Evolutionary conservation across 805 yeast genomes (phyloP).

Genomic region (Suhomyces faveliae): DNA sequence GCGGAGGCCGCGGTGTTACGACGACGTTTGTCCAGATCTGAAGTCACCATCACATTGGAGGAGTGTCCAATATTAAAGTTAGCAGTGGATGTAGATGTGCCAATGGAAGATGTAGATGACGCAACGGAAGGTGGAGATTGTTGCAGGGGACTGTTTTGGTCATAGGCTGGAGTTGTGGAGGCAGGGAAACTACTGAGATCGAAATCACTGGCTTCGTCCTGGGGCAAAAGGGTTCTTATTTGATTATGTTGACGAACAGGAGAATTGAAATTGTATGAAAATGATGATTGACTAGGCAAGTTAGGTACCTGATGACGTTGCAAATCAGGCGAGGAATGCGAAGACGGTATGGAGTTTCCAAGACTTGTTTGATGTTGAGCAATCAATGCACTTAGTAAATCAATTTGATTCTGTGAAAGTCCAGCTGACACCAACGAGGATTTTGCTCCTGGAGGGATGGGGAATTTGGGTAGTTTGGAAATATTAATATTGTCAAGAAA

Average conservation of each 20-base stretch:
- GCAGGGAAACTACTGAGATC: background rate
- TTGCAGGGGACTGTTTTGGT: slow-evolving; percentile 11
- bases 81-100: background rate
- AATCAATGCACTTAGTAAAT: slow-evolving; percentile 67
- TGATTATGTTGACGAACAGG: slow-evolving; percentile 16
- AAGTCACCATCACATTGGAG: slow-evolving; percentile 3
- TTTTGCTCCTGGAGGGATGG: slow-evolving; percentile 74
- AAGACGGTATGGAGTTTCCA: slow-evolving; percentile 11
- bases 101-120: slow-evolving; percentile 3
- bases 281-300: slow-evolving; percentile 9
- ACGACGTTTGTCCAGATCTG: slow-evolving; percentile 49
- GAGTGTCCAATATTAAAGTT: slow-evolving; percentile 1
- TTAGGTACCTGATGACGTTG: slow-evolving; percentile 8
- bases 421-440: slow-evolving; percentile 64
- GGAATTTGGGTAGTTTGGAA: slow-evolving; percentile 54
- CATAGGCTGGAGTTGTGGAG: background rate
- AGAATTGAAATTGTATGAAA: slow-evolving; percentile 8
- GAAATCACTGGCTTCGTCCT: background rate
- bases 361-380: slow-evolving; percentile 58
- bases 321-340: slow-evolving; percentile 1
- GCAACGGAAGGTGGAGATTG: slow-evolving; percentile 8
- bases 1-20: slow-evolving; percentile 68
- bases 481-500: slow-evolving; percentile 23
- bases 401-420: slow-evolving; percentile 65
- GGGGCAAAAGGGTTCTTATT: slow-evolving; percentile 1